Conservation (phyloP, 140 eudicot species). For the Cichorium intybus region DNA sequence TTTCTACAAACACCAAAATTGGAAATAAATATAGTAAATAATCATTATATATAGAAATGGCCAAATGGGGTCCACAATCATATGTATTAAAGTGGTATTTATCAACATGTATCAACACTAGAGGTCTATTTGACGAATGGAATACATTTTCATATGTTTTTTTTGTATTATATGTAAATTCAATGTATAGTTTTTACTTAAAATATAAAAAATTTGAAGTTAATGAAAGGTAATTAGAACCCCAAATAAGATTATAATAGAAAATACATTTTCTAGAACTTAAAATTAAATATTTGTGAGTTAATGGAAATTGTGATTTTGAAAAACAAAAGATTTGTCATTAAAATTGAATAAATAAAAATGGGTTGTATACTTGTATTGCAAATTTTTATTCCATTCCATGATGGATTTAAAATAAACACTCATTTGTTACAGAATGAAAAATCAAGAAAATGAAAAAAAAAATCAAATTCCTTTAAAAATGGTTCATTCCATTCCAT, state of each 20-base stretch:
- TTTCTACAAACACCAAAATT: slow-evolving; percentile 39
- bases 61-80: not conserved
- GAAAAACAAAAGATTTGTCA: not conserved
- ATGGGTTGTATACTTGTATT: not conserved
- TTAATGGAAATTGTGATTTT: not conserved
- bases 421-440: not conserved
- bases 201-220: not conserved
- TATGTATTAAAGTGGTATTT: not conserved
- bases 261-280: not conserved
- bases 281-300: not conserved
- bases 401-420: not conserved
- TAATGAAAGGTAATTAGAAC: not conserved
- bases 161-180: not conserved
- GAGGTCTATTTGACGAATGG: not conserved
- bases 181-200: not conserved
- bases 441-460: not conserved
- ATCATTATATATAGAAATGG: not conserved
- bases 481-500: not conserved
- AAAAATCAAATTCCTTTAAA: not conserved
- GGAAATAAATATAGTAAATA: not conserved
- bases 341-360: not conserved
- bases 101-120: not conserved
- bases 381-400: not conserved
- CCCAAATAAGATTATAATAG: not conserved
- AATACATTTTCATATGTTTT: not conserved